A percentile compares a stretch with the other conserved stretches of the same genome.
phyloP scores from a whole-genome alignment of 441 rosid genomes.

The Euphorbia celastroides region DNA sequence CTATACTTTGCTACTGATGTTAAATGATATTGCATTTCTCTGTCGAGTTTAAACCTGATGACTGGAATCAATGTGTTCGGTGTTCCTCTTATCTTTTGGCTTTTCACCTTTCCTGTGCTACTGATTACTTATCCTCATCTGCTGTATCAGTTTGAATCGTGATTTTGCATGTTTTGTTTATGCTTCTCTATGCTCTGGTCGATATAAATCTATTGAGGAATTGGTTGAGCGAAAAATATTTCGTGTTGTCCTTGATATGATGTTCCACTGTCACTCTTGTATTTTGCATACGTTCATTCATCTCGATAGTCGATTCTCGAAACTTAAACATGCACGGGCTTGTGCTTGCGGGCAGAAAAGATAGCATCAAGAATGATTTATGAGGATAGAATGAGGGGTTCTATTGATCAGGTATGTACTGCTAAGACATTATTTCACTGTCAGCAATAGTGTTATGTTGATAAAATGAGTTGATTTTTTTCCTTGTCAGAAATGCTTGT shows the following conservation, averaged over 20 bases:
- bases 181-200: neutral
- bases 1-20: neutral
- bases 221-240: neutral
- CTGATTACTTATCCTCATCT: too few relatives aligned
- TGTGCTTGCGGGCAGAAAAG: conserved; percentile 79
- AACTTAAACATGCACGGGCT: neutral
- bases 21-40: neutral
- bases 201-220: neutral
- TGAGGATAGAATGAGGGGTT: conserved; percentile 98
- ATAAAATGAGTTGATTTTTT: neutral
- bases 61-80: neutral
- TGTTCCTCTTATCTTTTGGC: too few relatives aligned
- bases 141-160: too few relatives aligned
- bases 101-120: too few relatives aligned
- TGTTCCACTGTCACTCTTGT: neutral
- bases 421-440: neutral
- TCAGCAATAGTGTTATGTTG: too few relatives aligned
- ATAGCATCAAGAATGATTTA: conserved; percentile 96
- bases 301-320: too few relatives aligned
- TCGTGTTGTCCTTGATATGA: neutral
- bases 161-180: neutral
- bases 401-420: conserved; percentile 82
- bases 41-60: neutral
- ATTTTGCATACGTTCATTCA: neutral
- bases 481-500: neutral